phyloP scores from a whole-genome alignment of 768 basidiomycete genomes.

The Boletus rufocinnamomeus region DNA sequence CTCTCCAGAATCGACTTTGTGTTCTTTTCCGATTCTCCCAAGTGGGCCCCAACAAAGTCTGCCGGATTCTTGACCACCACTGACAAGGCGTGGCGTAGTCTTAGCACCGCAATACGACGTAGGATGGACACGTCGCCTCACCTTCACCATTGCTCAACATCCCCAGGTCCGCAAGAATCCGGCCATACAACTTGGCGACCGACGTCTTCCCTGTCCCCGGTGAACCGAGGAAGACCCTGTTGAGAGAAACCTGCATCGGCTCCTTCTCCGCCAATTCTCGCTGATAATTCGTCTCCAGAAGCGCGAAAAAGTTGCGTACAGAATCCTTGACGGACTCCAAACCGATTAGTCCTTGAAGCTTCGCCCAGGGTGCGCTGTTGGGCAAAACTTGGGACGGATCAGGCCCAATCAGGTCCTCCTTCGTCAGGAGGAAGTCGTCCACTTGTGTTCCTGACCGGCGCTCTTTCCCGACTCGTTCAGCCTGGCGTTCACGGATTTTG shows the following conservation, averaged over 20 bases:
- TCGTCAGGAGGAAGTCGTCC: slow-evolving; percentile 53
- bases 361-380: slow-evolving; percentile 51
- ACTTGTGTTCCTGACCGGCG: slow-evolving; percentile 42
- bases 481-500: slow-evolving; percentile 53
- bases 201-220: slow-evolving; percentile 77
- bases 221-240: slow-evolving; percentile 66
- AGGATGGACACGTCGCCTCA: slow-evolving; percentile 24
- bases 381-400: slow-evolving; percentile 53
- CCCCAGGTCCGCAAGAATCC: slow-evolving; percentile 60
- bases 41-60: slow-evolving; percentile 59
- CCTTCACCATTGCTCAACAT: slow-evolving; percentile 76
- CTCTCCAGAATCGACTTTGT: slow-evolving; percentile 65
- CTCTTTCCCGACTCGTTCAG: slow-evolving; percentile 46
- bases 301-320: slow-evolving; percentile 48
- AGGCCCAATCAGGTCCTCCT: slow-evolving; percentile 66
- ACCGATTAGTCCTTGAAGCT: slow-evolving; percentile 56
- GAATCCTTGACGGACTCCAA: slow-evolving; percentile 59
- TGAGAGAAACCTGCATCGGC: slow-evolving; percentile 56
- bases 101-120: not conserved
- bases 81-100: slow-evolving; percentile 20
- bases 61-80: slow-evolving; percentile 70
- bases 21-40: slow-evolving; percentile 64
- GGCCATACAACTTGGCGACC: slow-evolving; percentile 68
- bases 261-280: slow-evolving; percentile 59
- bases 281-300: slow-evolving; percentile 56